Base-by-base conservation (phyloP, 768 basidiomycete genomes). In the Boletus speciosus region DNA sequence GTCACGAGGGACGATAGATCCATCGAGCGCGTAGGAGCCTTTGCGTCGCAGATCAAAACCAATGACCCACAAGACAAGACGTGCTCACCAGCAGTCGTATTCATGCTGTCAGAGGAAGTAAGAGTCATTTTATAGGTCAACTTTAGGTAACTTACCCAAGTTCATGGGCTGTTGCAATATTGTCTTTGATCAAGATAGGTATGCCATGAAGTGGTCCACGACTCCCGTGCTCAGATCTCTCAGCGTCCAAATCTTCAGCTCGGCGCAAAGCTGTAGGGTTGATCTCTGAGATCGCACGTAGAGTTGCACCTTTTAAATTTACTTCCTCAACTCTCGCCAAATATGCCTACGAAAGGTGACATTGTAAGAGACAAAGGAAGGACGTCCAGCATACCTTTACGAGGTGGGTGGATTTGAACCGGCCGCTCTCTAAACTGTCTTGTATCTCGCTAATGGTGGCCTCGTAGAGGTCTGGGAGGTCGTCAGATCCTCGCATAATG, bases 281-380 rank as follows among this genome's bases (percentile, higher is more conserved):
- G 1, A 71, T 69, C 52, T 87, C 86, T 14, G 85, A 68, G 5
- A 87, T 76, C 1, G 84, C 84, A 10, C 76, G 80, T 9, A 88
- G 68, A 41, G 67, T 68, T 11, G 83, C 79, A 2, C 84, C 84
- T 52, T 81, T 71, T 16, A 79, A 60, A 60, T 87, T 86, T n/a
- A 88, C 85, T 61, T 87, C 81, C 5, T 85, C 81, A 25, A 86
- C 86, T 2, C 86, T 76, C 11, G 80, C 78, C 58, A 86, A 73
- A 64, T 87, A 87, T 3, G 83, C 82, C 85, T 86, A 31, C 5
- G 31, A 47, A 47, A 16, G 16, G 50, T 52, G 47, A 54, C 8
- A 35, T 47, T 21, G 27, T 27, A 32, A 32, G 21, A 25, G 0
- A 8, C 16, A 11, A 29, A 34, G 9, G n/a, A 14, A n/a, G 31